phyloP scores from a whole-genome alignment of 441 rosid genomes.

The Viola pubescens region DNA sequence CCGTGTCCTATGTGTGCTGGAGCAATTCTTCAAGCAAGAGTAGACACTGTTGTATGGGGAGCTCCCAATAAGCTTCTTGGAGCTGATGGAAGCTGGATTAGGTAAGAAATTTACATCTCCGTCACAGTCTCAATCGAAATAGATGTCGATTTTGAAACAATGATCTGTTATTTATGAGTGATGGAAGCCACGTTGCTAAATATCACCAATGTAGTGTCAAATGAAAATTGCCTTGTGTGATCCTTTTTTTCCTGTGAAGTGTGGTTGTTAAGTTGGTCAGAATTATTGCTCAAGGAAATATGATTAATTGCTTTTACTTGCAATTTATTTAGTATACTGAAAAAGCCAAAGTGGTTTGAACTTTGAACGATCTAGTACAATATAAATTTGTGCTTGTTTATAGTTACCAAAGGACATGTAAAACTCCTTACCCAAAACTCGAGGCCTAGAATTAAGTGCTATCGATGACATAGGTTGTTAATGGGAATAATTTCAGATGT shows the following conservation, averaged over 20 bases:
- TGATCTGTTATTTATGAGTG: neutral
- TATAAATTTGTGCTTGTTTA: neutral
- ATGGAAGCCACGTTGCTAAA: neutral
- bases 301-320: neutral
- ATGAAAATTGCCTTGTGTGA: neutral
- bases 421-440: neutral
- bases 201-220: neutral
- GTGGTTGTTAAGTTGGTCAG: conserved; percentile 5
- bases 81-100: conserved; percentile 97
- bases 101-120: conserved; percentile 30
- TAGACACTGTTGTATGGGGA: conserved; percentile 87
- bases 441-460: neutral
- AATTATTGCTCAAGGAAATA: neutral
- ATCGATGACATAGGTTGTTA: no score
- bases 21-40: conserved; percentile 94
- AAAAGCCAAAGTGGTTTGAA: neutral
- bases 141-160: neutral
- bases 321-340: neutral
- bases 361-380: neutral
- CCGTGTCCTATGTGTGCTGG: conserved; percentile 99
- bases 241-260: neutral
- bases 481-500: no score
- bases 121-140: neutral
- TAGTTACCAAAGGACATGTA: neutral
- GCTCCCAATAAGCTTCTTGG: conserved; percentile 99